Base-by-base conservation (phyloP, 306 rosid genomes). In the Gleditsia sinensis region DNA sequence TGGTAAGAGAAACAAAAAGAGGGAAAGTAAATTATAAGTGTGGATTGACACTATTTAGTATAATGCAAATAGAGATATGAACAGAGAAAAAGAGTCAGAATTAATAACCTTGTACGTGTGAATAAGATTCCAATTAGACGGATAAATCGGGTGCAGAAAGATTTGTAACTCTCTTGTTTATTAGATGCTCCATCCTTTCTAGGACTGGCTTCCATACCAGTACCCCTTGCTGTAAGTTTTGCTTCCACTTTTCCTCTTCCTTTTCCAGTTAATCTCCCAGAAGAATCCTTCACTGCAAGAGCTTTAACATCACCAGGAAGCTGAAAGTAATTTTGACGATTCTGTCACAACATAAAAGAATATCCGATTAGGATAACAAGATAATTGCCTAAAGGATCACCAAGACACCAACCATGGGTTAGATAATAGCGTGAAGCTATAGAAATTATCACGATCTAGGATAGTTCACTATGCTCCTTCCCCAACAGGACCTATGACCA, bases 41-140 rank as follows among this genome's bases (percentile, higher is more conserved):
- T 34, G 23, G 45, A 76, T 45, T 19, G 46, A 75, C 51, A 24
- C 30, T 16, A 23, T 27, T 46, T 54, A 27, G 67, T 72, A 24
- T 21, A 21, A 33, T 25, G 6, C 49, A 45, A 20, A 67, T 14
- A 48, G 59, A 61, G 56, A 24, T 43, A 19, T 39, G 27, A 1
- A 17, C 37, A 43, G 21, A 66, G 63, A 12, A 67, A 42, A 7
- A 4, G 53, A 3, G 58, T 49, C 45, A 53, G 36, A 58, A 59
- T n/a, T 21, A 70, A 21, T 32, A 87, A 80, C 99, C 99, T 94
- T 28, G 99, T 94, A 27, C 92, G 96, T 0, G 97, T 92, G 82
- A 94, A 92, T 71, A 94, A 85, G 69, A 92, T 90, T 75, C 99
- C 99, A 86, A 87, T 94, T 78, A 94, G 88, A 74, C 99, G 99